A percentile compares a stretch with the other conserved stretches of the same genome.
Conservation (phyloP, 2,329 filamentous ascomycete genomes). For the Phialemoniopsis sp. region DNA sequence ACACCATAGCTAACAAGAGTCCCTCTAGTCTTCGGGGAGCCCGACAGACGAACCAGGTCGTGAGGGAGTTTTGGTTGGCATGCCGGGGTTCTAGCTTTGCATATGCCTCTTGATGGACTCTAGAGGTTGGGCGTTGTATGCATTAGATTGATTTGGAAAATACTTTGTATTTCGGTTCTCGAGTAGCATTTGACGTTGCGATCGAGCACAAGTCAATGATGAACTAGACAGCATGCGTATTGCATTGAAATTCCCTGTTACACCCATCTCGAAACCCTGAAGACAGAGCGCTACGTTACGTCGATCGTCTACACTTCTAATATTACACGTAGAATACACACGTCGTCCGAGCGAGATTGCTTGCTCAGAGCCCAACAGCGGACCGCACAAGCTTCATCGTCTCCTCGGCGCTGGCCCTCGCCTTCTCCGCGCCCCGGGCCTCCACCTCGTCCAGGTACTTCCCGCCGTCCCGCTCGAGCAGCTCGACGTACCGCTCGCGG, state of each 20-base stretch:
- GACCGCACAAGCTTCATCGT: slow-evolving; percentile 51
- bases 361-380: slow-evolving; percentile 42
- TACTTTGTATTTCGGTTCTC: no score
- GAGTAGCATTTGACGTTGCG: no score
- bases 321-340: not conserved
- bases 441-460: slow-evolving; percentile 46
- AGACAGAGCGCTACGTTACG: no score
- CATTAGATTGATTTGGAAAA: no score
- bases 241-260: no score
- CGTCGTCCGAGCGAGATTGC: not conserved
- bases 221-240: no score
- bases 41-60: slow-evolving; percentile 60
- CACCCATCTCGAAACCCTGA: no score
- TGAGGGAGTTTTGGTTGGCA: slow-evolving; percentile 70
- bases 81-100: slow-evolving; percentile 59
- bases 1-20: not conserved
- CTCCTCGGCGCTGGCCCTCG: slow-evolving; percentile 54
- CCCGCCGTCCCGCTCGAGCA: slow-evolving; percentile 32
- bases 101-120: slow-evolving; percentile 45
- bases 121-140: no score
- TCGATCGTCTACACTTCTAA: not conserved
- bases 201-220: no score
- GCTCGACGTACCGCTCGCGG: slow-evolving; percentile 48
- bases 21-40: slow-evolving; percentile 54
- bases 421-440: slow-evolving; percentile 53